phyloP scores from a whole-genome alignment of 345 rosid genomes.

The Linum lewisii region DNA sequence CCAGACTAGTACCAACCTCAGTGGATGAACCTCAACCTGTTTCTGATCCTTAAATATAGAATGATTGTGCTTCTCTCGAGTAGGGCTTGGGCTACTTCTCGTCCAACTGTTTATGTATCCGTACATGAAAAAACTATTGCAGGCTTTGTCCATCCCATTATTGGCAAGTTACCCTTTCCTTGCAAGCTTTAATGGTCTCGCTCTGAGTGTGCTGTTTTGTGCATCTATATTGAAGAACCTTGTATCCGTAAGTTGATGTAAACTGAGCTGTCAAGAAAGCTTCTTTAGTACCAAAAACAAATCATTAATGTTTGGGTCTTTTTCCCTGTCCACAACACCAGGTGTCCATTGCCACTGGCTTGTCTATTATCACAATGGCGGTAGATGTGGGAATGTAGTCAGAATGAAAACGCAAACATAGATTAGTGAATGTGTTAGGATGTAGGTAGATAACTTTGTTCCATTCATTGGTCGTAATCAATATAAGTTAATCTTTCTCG shows the following conservation, averaged over 20 bases:
- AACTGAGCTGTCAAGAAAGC: not conserved
- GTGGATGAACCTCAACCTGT: too few relatives aligned
- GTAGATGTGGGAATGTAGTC: too few relatives aligned
- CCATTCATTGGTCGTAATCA: too few relatives aligned
- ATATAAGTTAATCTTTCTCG: too few relatives aligned
- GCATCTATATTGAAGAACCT: constrained; percentile 61
- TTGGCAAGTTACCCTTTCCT: constrained; percentile 62
- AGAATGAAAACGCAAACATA: too few relatives aligned
- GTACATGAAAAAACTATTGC: constrained; percentile 37
- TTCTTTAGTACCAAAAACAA: not conserved
- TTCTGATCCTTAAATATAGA: too few relatives aligned
- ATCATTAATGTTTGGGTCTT: not conserved
- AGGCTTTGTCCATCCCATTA: too few relatives aligned
- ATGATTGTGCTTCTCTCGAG: too few relatives aligned
- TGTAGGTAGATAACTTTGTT: too few relatives aligned
- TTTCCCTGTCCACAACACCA: constrained; percentile 7
- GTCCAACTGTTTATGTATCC: constrained; percentile 67
- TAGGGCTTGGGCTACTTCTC: constrained; percentile 74
- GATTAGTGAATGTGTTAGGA: too few relatives aligned
- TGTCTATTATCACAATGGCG: too few relatives aligned
- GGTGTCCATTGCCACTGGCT: constrained; percentile 41
- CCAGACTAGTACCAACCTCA: too few relatives aligned
- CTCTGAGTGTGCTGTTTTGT: constrained; percentile 35
- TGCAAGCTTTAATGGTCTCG: constrained; percentile 55
- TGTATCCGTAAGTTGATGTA: constrained; percentile 40